phyloP scores from a whole-genome alignment of 768 basidiomycete species.

The Peribolospora kevripleyi region DNA sequence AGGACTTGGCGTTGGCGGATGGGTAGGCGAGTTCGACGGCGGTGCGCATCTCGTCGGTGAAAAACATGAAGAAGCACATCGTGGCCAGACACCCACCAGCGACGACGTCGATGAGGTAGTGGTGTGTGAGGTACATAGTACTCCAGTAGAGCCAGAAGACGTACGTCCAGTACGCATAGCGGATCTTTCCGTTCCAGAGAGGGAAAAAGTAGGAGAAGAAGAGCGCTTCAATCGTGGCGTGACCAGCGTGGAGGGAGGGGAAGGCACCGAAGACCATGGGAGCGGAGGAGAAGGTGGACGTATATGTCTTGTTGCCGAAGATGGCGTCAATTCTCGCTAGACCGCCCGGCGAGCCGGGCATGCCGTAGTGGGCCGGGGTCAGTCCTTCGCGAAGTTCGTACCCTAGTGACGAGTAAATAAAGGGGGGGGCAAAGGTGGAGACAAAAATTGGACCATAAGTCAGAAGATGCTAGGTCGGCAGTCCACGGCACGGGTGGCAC shows the following conservation, averaged over 20 bases:
- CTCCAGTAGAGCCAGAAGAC: conserved; percentile 78
- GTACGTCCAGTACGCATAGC: conserved; percentile 38
- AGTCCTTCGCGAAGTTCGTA: conserved; percentile 93
- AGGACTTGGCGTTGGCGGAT: not conserved
- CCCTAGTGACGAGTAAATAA: conserved; percentile 29
- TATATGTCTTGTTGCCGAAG: conserved; percentile 53
- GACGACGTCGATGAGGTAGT: conserved; percentile 95
- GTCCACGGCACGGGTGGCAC: not conserved
- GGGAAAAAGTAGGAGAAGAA: conserved; percentile 93
- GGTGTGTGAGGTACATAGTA: conserved; percentile 95
- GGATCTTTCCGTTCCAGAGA: conserved; percentile 19
- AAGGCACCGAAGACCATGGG: conserved; percentile 94
- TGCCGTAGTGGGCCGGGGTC: conserved; percentile 75
- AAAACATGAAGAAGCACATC: conserved; percentile 61
- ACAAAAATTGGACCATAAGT: not conserved
- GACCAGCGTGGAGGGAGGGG: conserved; percentile 74
- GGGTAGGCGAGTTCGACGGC: conserved; percentile 23
- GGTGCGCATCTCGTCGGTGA: conserved; percentile 54
- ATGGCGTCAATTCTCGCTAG: conserved; percentile 74
- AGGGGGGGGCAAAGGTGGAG: not conserved
- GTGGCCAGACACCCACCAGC: conserved; percentile 77
- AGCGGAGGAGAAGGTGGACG: conserved; percentile 52
- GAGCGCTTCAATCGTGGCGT: conserved; percentile 73
- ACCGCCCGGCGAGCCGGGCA: conserved; percentile 81
- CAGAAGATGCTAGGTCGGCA: not conserved